Conservation (phyloP, 441 rosid species). For the Adansonia rubrostipa region DNA sequence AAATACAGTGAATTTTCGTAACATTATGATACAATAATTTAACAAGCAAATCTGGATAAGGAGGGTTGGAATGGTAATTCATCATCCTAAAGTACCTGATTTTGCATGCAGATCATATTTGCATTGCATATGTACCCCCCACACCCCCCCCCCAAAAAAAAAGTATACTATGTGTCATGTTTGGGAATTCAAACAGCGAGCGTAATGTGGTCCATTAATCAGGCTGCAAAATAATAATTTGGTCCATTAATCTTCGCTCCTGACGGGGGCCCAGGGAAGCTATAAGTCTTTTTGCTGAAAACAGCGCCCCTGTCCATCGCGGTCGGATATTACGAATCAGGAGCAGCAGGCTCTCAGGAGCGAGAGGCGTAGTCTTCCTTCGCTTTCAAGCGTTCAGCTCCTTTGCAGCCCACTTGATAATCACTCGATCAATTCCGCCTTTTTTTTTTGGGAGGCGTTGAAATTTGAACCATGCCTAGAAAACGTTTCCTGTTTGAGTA, state of each 20-base stretch:
- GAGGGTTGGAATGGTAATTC: not conserved
- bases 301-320: not conserved
- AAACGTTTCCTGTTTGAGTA: not conserved
- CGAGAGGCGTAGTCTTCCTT: constrained; percentile 22
- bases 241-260: not conserved
- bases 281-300: not conserved
- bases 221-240: not conserved
- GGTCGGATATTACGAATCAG: constrained; percentile 3
- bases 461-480: not conserved
- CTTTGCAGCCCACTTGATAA: constrained; percentile 12
- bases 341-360: not conserved
- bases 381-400: constrained; percentile 19
- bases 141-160: too few species aligned
- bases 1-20: not conserved
- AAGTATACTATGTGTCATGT: too few species aligned
- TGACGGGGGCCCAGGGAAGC: not conserved
- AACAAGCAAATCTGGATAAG: not conserved
- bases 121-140: too few species aligned
- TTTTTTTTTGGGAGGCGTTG: not conserved
- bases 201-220: too few species aligned
- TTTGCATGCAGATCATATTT: too few species aligned
- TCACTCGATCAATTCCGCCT: constrained; percentile 2
- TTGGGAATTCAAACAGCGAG: too few species aligned
- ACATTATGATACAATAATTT: not conserved
- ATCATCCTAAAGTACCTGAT: too few species aligned